Conservation (phyloP, 2,329 filamentous ascomycete genomes). For the Calonectria honghensis region DNA sequence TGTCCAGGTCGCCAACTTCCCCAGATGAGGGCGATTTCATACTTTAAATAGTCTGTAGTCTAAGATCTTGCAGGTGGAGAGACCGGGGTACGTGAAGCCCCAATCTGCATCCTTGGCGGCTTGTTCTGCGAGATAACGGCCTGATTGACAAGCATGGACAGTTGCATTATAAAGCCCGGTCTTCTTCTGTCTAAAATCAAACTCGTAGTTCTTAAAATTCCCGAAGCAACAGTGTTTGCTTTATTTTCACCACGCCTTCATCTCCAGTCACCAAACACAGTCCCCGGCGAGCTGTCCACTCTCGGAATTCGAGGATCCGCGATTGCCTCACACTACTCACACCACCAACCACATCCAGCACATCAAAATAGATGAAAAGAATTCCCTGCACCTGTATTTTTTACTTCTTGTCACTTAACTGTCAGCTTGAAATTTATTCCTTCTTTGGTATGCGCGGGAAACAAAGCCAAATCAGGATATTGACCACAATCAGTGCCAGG, state of each 20-base stretch:
- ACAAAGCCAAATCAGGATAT: constrained; percentile 59
- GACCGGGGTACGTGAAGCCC: neutral
- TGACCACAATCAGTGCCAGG: constrained; percentile 63
- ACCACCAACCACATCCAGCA: neutral
- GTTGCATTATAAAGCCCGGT: neutral
- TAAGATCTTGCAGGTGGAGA: neutral
- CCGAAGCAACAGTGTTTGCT: neutral
- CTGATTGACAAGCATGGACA: neutral
- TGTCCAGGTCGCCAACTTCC: neutral
- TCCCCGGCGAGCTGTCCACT: neutral
- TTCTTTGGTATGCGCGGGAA: constrained; percentile 61
- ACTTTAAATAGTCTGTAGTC: neutral
- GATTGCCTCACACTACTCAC: neutral
- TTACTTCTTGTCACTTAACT: neutral
- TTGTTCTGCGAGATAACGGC: neutral
- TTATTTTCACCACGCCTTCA: neutral
- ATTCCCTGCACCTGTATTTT: too few relatives aligned
- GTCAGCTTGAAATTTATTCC: constrained; percentile 39
- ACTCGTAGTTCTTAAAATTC: fast-evolving
- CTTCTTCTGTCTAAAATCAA: neutral
- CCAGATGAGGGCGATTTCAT: neutral
- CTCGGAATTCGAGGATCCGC: neutral
- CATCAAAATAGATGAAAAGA: neutral
- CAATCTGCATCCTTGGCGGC: neutral
- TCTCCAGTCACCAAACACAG: neutral